A percentile compares a stretch with the other conserved stretches of the same genome.
phyloP scores from a whole-genome alignment of 192 early-diverging fungal genomes.

The Dissophora ornata region DNA sequence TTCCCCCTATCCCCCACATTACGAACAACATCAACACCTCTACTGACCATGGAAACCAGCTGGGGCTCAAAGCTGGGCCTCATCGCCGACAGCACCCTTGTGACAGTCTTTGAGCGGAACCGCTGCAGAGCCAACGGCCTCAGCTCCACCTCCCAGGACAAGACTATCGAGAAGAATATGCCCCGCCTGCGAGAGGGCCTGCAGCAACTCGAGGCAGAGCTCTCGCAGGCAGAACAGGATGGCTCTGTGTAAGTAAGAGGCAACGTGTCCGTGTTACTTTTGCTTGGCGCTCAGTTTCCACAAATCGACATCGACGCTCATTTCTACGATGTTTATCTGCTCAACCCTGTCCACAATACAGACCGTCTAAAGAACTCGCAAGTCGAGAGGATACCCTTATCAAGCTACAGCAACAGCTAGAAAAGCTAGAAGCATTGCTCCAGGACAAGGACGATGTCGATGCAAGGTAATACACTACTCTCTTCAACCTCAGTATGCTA shows the following conservation, averaged over 20 bases:
- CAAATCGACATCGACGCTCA: too few species aligned
- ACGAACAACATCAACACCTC: not conserved
- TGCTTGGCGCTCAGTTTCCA: not conserved
- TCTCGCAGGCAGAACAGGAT: constrained; percentile 67
- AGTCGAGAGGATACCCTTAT: constrained; percentile 74
- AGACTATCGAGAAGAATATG: constrained; percentile 65
- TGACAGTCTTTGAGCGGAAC: constrained; percentile 67
- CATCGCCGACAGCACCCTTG: constrained; percentile 68
- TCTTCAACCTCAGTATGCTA: too few species aligned
- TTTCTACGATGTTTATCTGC: not conserved
- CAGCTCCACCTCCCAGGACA: constrained; percentile 62
- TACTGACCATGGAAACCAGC: constrained; percentile 36
- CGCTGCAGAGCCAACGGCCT: constrained; percentile 62
- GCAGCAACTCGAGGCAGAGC: constrained; percentile 61
- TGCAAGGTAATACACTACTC: constrained; percentile 48
- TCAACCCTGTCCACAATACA: not conserved
- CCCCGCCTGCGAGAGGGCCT: constrained; percentile 63
- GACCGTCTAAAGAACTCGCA: constrained; percentile 60
- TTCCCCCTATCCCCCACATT: too few species aligned
- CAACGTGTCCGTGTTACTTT: not conserved
- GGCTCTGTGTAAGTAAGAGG: constrained; percentile 57
- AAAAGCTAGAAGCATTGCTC: constrained; percentile 65
- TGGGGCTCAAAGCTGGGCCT: constrained; percentile 59
- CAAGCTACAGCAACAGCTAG: constrained; percentile 68
- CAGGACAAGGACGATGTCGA: constrained; percentile 57